A percentile compares a stretch with the other conserved stretches of the same genome.
phyloP scores from a whole-genome alignment of 306 rosid species.

The Oemleria cerasiformis region DNA sequence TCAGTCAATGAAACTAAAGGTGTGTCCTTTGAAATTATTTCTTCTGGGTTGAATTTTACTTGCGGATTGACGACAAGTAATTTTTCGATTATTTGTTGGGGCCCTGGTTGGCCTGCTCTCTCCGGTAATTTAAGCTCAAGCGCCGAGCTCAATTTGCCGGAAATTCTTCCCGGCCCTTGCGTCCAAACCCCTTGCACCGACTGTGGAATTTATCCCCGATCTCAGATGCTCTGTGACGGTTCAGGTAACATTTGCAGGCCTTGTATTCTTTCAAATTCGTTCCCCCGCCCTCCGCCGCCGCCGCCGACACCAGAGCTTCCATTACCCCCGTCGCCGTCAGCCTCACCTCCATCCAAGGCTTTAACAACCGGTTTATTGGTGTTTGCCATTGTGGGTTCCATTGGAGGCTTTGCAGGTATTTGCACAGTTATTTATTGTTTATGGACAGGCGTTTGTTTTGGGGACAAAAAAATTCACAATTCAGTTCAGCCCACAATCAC shows the following conservation, averaged over 20 bases:
- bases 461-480: conserved; percentile 76
- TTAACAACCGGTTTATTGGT: conserved; percentile 67
- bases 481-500: conserved; percentile 93
- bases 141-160: conserved; percentile 36
- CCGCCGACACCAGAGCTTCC: neutral
- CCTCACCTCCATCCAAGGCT: conserved; percentile 23
- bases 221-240: conserved; percentile 51
- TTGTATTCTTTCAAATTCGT: conserved; percentile 27
- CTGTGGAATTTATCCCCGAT: conserved; percentile 50
- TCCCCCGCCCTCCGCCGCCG: neutral
- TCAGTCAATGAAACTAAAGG: conserved; percentile 22
- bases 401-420: conserved; percentile 73
- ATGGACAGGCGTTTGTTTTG: conserved; percentile 84
- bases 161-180: conserved; percentile 88
- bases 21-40: conserved; percentile 54
- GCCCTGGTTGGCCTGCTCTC: conserved; percentile 61
- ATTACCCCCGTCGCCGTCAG: neutral
- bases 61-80: conserved; percentile 59
- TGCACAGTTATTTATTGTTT: conserved; percentile 61
- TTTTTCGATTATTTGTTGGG: conserved; percentile 76
- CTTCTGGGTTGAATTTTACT: conserved; percentile 66
- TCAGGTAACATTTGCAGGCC: conserved; percentile 49
- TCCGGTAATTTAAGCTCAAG: conserved; percentile 17
- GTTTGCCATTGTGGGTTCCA: conserved; percentile 76
- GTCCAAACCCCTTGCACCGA: conserved; percentile 50